phyloP scores from a whole-genome alignment of 345 rosid species.

The Garcia nutans region DNA sequence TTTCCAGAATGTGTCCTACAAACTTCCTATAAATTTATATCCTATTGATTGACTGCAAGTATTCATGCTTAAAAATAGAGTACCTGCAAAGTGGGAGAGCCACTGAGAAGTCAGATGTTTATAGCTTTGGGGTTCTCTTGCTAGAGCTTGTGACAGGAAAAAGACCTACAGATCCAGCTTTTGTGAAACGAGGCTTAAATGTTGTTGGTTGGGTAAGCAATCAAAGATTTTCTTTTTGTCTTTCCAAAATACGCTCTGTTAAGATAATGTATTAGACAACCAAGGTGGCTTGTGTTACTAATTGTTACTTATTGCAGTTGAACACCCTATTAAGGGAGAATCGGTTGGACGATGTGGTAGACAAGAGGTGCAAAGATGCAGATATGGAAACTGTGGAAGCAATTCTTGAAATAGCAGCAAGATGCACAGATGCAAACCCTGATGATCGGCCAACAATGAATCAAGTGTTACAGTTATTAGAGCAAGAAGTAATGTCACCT shows the following conservation, averaged over 20 bases:
- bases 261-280: background rate
- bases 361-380: conserved; percentile 54
- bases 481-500: conserved; percentile 92
- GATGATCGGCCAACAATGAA: conserved; percentile 86
- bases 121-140: conserved; percentile 94
- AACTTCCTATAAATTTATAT: background rate
- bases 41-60: background rate
- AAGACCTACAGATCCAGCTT: conserved; percentile 81
- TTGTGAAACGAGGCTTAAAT: conserved; percentile 78
- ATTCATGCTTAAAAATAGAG: conserved; percentile 42
- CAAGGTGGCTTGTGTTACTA: background rate
- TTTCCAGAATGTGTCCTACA: background rate
- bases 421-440: conserved; percentile 77
- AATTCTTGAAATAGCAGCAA: conserved; percentile 71
- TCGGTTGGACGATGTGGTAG: conserved; percentile 66
- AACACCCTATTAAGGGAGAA: conserved; percentile 76
- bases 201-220: conserved; percentile 91
- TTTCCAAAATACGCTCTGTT: background rate
- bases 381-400: conserved; percentile 76
- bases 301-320: conserved; percentile 50
- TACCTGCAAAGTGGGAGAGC: conserved; percentile 93
- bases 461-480: conserved; percentile 81
- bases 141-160: conserved; percentile 87
- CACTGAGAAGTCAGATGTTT: conserved; percentile 89
- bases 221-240: background rate